Conservation (phyloP, 352 stramenopile genomes). For the Pythium insidiosum region DNA sequence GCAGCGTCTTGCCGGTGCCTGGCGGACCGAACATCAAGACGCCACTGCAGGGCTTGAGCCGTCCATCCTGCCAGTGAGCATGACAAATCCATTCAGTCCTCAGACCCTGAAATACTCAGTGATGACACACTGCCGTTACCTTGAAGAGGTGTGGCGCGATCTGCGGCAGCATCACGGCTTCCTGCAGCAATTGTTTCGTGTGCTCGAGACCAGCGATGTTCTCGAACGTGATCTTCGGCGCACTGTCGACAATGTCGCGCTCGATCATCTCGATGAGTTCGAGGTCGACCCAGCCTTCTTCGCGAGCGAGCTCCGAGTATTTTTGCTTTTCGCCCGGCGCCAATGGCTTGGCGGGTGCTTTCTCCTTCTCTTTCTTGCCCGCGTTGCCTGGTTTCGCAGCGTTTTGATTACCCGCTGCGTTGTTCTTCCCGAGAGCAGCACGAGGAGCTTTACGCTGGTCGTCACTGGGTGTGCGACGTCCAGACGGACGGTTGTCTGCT, state of each 20-base stretch:
- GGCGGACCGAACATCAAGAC: slow-evolving; percentile 85
- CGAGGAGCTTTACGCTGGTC: slow-evolving; percentile 35
- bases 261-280: slow-evolving; percentile 86
- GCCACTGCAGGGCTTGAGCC: slow-evolving; percentile 75
- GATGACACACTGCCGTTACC: too few species aligned
- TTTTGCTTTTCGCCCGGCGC: slow-evolving; percentile 41
- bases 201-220: slow-evolving; percentile 75
- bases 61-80: slow-evolving; percentile 66
- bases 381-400: slow-evolving; percentile 17
- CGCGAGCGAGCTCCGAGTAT: slow-evolving; percentile 70
- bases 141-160: slow-evolving; percentile 82
- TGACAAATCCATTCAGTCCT: too few species aligned
- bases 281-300: slow-evolving; percentile 68
- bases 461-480: slow-evolving; percentile 44
- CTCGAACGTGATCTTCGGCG: slow-evolving; percentile 71
- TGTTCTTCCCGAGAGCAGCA: slow-evolving; percentile 15
- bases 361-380: slow-evolving; percentile 11
- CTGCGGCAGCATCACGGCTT: slow-evolving; percentile 83
- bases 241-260: slow-evolving; percentile 77
- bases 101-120: too few species aligned
- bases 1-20: slow-evolving; percentile 86
- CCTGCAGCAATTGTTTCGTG: slow-evolving; percentile 78
- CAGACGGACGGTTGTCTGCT: slow-evolving; percentile 26
- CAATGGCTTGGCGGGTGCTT: slow-evolving; percentile 26
- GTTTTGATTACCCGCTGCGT: slow-evolving; percentile 12